Percentiles rank a stretch among this genome's conserved stretches.
phyloP scores from a whole-genome alignment of 164 flowering plant genomes.

The Stephania japonica region DNA sequence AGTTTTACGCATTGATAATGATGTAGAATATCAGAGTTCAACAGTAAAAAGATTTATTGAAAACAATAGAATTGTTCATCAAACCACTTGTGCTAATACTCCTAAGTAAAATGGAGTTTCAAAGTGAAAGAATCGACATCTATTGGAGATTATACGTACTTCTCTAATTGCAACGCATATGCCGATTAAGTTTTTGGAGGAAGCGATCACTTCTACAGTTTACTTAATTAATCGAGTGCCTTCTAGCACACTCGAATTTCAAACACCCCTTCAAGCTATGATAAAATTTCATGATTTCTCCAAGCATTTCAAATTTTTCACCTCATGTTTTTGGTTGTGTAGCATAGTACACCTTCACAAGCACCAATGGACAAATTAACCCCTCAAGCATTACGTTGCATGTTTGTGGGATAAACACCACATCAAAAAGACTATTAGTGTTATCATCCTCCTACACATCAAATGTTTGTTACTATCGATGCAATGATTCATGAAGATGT shows the following conservation, averaged over 20 bases:
- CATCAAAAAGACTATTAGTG: neutral
- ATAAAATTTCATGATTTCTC: no score
- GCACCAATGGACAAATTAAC: conserved; percentile 2
- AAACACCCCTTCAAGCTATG: no score
- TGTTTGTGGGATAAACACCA: conserved; percentile 12
- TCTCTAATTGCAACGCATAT: conserved; percentile 8
- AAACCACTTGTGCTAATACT: neutral
- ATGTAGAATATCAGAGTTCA: no score
- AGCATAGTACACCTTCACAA: conserved; percentile 15
- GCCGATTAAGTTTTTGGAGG: conserved; percentile 8
- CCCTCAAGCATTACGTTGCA: conserved; percentile 12
- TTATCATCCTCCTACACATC: no score
- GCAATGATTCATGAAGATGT: no score
- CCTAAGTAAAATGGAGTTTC: conserved; percentile 6
- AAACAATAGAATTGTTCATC: neutral
- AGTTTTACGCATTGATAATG: no score
- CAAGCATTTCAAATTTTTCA: no score
- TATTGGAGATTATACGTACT: conserved; percentile 9
- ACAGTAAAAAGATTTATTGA: neutral
- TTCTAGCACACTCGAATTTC: neutral
- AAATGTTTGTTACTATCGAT: no score
- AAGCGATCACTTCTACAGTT: conserved; percentile 2
- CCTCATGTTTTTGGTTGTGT: conserved; percentile 12
- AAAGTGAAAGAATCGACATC: conserved; percentile 2
- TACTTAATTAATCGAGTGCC: neutral